These are phyloP conservation scores for Calonectria pseudoreteaudii DNA, from an alignment of 2,329 filamentous ascomycete species.

Conservation along the genomic window DNA sequence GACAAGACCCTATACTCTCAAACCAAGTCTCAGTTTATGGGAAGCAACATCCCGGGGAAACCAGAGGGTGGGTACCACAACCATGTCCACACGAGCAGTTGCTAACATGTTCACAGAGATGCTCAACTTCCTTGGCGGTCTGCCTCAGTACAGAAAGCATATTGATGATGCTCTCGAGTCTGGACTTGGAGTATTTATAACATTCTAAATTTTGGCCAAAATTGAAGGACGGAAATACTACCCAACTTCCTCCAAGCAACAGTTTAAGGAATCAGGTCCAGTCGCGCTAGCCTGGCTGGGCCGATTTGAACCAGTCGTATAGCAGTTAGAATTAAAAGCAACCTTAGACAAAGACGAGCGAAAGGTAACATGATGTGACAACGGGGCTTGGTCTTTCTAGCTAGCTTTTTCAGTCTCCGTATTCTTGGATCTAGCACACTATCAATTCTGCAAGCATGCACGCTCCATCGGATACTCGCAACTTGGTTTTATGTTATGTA, in stretches of 20 bases:
- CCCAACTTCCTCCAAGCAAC: not conserved
- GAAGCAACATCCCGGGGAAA: constrained; percentile 6
- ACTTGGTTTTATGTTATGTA: too few species aligned
- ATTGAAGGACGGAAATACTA: not conserved
- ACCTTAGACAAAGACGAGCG: not conserved
- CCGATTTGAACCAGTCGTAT: not conserved
- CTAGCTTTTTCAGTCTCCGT: not conserved
- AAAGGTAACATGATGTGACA: not conserved
- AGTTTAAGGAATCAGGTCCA: not conserved
- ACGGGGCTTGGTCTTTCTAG: not conserved
- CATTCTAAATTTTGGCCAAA: not conserved
- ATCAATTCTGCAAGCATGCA: too few species aligned
- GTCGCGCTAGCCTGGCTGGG: not conserved
- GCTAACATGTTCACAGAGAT: not conserved
- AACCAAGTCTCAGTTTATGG: constrained; percentile 9
- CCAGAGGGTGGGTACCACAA: not conserved
- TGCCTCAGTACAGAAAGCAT: not conserved
- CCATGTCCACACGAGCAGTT: too few species aligned
- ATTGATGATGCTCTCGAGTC: not conserved
- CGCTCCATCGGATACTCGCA: too few species aligned
- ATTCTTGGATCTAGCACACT: too few species aligned
- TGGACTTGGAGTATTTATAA: not conserved
- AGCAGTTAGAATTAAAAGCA: not conserved
- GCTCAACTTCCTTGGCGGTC: not conserved
- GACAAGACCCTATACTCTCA: not conserved